Percentiles rank a stretch among this genome's conserved stretches.
phyloP scores from a whole-genome alignment of 2,329 filamentous ascomycete genomes.

The Mycosphaerelloides madeirae region DNA sequence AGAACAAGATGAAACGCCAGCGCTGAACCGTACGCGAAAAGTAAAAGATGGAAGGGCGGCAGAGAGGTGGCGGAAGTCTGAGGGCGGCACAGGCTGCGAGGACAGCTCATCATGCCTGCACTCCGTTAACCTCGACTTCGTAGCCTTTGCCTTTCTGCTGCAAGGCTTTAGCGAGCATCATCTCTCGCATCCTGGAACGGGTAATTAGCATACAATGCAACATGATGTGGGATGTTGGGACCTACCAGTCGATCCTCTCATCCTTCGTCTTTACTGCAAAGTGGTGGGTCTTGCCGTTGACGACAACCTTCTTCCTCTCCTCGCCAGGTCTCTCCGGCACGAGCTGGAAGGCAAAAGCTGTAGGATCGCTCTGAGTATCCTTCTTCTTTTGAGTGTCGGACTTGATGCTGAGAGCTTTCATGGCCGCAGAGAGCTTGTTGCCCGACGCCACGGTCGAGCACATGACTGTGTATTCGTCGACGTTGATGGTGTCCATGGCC shows the following conservation, averaged over 20 bases:
- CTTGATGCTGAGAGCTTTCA: conserved; percentile 69
- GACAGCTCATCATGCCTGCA: conserved; percentile 8
- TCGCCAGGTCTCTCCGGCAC: conserved; percentile 54
- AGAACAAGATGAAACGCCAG: not conserved
- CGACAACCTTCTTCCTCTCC: conserved; percentile 23
- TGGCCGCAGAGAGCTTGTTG: conserved; percentile 79
- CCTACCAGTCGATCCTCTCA: conserved; percentile 82
- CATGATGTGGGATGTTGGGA: no score
- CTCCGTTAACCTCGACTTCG: conserved; percentile 73
- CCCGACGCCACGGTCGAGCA: conserved; percentile 71
- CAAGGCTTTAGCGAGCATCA: conserved; percentile 84
- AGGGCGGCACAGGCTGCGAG: not conserved
- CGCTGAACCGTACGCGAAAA: not conserved
- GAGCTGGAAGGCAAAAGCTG: conserved; percentile 78
- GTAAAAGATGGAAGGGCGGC: not conserved
- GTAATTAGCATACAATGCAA: no score
- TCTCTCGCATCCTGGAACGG: conserved; percentile 63
- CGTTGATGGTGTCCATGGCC: conserved; percentile 74
- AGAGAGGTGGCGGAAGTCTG: not conserved
- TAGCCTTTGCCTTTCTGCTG: conserved; percentile 80
- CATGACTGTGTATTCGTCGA: conserved; percentile 82
- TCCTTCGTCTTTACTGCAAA: conserved; percentile 85
- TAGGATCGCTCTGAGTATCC: conserved; percentile 37
- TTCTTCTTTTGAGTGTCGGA: conserved; percentile 41
- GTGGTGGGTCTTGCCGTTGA: conserved; percentile 69